phyloP scores from a whole-genome alignment of 2,329 filamentous ascomycete genomes.

The Alternaria burnsii region DNA sequence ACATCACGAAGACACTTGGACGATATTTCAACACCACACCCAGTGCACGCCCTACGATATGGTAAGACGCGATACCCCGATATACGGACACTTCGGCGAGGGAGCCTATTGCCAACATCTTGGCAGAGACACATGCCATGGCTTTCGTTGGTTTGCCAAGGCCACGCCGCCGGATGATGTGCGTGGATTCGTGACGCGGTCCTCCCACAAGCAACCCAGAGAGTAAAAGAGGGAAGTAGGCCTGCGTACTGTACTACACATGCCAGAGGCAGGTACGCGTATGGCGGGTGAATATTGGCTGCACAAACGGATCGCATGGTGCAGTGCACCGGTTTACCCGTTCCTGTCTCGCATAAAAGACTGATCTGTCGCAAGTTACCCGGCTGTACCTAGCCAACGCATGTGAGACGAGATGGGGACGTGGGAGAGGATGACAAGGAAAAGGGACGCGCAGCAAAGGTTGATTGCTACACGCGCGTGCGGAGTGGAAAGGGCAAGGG shows the following conservation, averaged over 20 bases:
- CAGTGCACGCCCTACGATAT: background rate
- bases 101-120: background rate
- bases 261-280: background rate
- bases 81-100: background rate
- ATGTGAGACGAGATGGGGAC: conserved; percentile 1
- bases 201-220: background rate
- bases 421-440: conserved; percentile 2
- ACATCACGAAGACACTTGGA: background rate
- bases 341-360: conserved; percentile 1
- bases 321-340: background rate
- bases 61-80: background rate
- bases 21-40: conserved; percentile 1
- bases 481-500: conserved; percentile 12
- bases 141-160: conserved; percentile 8
- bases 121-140: conserved; percentile 8
- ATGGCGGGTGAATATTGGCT: background rate
- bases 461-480: conserved; percentile 2
- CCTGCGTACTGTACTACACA: background rate
- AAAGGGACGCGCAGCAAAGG: conserved; percentile 2
- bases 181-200: background rate
- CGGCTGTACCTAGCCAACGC: conserved; percentile 3
- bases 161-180: background rate
- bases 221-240: background rate
- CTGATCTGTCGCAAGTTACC: background rate
- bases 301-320: background rate